phyloP scores from a whole-genome alignment of 306 rosid species.

The Dalbergia cultrata region DNA sequence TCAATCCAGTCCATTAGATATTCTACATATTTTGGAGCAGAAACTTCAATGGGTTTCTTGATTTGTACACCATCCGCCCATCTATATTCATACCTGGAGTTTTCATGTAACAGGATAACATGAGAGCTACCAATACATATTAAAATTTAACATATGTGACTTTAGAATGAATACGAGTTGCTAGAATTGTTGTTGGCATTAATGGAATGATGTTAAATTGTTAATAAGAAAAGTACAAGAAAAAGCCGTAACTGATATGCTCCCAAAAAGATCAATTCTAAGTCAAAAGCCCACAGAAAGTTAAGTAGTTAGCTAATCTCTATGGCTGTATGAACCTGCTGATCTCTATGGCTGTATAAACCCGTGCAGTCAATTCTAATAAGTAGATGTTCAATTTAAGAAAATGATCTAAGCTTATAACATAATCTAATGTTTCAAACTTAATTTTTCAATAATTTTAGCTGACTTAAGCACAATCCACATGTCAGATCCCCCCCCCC shows the following conservation, averaged over 20 bases:
- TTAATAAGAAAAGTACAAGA: conserved; percentile 14
- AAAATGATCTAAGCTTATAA: conserved; percentile 13
- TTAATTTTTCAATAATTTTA: conserved; percentile 16
- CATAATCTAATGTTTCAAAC: background rate
- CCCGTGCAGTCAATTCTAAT: background rate
- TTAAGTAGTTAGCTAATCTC: background rate
- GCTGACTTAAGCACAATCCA: background rate
- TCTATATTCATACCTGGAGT: conserved; percentile 90
- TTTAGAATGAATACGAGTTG: conserved; percentile 28
- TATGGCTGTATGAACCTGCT: background rate
- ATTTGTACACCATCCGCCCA: conserved; percentile 99
- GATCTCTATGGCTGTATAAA: background rate
- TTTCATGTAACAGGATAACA: conserved; percentile 42
- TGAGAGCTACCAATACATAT: conserved; percentile 19
- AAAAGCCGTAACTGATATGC: background rate
- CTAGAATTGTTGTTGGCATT: conserved; percentile 21
- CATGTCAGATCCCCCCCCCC: background rate
- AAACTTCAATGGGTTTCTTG: conserved; percentile 98
- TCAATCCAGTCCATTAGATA: conserved; percentile 99
- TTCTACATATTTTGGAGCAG: conserved; percentile 99
- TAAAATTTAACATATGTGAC: background rate
- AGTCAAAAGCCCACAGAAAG: conserved; percentile 8
- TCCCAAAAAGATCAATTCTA: conserved; percentile 38
- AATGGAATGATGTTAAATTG: conserved; percentile 28
- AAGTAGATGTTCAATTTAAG: conserved; percentile 1